These are phyloP conservation scores for Nicotiana sylvestris DNA, from an alignment of 257 asterid species.

Conservation along the genomic window DNA sequence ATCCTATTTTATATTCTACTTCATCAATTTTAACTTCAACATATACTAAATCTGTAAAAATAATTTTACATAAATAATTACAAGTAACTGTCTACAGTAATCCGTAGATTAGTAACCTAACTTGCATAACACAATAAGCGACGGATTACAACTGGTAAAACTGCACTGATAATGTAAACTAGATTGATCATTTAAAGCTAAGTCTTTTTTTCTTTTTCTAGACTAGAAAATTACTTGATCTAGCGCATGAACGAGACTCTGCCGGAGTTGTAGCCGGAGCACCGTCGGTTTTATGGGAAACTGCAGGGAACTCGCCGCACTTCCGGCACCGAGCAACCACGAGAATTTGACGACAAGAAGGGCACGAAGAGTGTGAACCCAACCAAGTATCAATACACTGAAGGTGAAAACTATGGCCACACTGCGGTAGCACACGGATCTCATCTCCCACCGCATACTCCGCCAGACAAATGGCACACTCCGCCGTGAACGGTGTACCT, in stretches of 20 bases:
- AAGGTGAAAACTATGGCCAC: constrained; percentile 35
- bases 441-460: constrained; percentile 39
- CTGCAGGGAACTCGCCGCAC: constrained; percentile 18
- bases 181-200: not conserved
- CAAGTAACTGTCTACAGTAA: not conserved
- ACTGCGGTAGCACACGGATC: constrained; percentile 35
- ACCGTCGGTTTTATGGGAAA: constrained; percentile 1
- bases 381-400: constrained; percentile 42
- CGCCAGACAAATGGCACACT: constrained; percentile 28
- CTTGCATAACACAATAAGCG: not conserved
- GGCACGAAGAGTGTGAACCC: constrained; percentile 39
- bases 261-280: not conserved
- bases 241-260: not conserved
- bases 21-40: too few species aligned
- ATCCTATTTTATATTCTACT: too few species aligned
- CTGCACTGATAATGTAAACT: not conserved
- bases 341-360: constrained; percentile 36
- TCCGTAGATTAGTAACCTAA: not conserved
- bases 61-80: not conserved
- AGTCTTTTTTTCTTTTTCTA: not conserved
- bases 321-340: constrained; percentile 24
- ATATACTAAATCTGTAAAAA: too few species aligned
- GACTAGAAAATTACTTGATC: constrained; percentile 13
- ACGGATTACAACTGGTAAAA: not conserved
- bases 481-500: constrained; percentile 13